Percentiles rank a stretch among this genome's conserved stretches.
phyloP scores from a whole-genome alignment of 1,284 basidiomycete genomes.

The Melampsora abietis-canadensis region DNA sequence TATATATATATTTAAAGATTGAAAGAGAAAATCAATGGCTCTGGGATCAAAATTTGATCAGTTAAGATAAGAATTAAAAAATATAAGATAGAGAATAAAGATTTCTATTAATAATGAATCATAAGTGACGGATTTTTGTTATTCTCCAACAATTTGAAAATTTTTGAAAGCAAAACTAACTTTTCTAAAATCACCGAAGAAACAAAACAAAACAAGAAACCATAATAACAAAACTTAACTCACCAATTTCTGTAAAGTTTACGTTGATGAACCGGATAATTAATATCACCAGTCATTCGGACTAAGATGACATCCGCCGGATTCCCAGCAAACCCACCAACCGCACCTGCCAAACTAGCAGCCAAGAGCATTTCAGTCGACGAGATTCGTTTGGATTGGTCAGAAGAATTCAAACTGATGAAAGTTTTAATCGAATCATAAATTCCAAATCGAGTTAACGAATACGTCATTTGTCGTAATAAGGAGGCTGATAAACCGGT shows the following conservation, averaged over 20 bases:
- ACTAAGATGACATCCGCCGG: constrained; percentile 43
- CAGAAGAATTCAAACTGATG: constrained; percentile 51
- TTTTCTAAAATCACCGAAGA: too few relatives aligned
- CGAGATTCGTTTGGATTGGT: constrained; percentile 16
- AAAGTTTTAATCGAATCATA: constrained; percentile 85
- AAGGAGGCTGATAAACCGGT: constrained; percentile 85
- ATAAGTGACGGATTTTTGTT: neutral
- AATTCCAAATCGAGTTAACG: constrained; percentile 84
- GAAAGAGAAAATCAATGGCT: neutral
- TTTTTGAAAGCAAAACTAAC: neutral
- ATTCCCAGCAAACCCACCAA: constrained; percentile 42
- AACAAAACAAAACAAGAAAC: too few relatives aligned
- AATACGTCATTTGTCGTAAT: constrained; percentile 89
- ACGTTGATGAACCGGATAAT: constrained; percentile 20
- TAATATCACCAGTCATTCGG: constrained; percentile 41
- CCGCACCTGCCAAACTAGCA: constrained; percentile 38
- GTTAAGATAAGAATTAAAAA: too few relatives aligned
- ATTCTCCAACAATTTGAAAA: too few relatives aligned
- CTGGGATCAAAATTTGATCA: neutral
- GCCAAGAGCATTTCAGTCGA: constrained; percentile 15
- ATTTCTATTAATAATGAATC: neutral
- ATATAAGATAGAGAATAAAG: neutral
- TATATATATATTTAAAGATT: too few relatives aligned
- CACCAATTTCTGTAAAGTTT: constrained; percentile 42
- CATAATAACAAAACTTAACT: constrained; percentile 1